Base-by-base conservation (phyloP, 768 basidiomycete genomes). In the Suillus alpinus region DNA sequence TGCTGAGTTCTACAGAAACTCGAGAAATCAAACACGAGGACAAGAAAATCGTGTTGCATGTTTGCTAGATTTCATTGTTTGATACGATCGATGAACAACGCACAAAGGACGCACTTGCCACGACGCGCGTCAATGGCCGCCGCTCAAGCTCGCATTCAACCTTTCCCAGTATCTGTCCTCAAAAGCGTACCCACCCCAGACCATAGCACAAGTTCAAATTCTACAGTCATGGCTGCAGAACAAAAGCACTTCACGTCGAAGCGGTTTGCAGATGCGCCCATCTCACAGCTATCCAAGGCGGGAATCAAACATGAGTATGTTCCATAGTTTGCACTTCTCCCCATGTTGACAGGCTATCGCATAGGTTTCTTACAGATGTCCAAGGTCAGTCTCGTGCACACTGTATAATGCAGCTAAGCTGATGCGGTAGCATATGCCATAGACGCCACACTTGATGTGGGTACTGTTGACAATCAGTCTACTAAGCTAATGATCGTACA, bases 321-420 rank as follows among this genome's bases (percentile, higher is more conserved):
- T 56, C 14, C 36, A 59, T 62, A 20, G 37, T 50, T 41, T 47
- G 18, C 47, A 53, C 39, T 41, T 47, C 20, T 51, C 39, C 29
- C 10, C 37, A 20, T 44, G 34, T 59, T 60, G 56, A 60, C 14
- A 14, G 52, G 9, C 14, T 10, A 59, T 20, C 32, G 52, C n/a
- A 26, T 57, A 80, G 79, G 63, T 77, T 73, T 61, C 67, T 82
- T 73, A 78, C 80, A 29, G 80, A 82, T 62, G 81, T 81, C 16
- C 81, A 82, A 75, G 79, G 79, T 77, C 37, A 37, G 72, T 53
- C 56, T 57, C 1, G 29, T 16, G 14, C 23, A 16, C 50, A 44
- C 40, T 40, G 37, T 51, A 43, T 10, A 13, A 18, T 39, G 14
- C 34, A 2, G 49, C 13, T 7, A 10, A 46, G 31, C 43, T 2